Evolutionary conservation across 2,329 filamentous ascomycete genomes (phyloP).

Genomic region (Esteya vermicola): DNA sequence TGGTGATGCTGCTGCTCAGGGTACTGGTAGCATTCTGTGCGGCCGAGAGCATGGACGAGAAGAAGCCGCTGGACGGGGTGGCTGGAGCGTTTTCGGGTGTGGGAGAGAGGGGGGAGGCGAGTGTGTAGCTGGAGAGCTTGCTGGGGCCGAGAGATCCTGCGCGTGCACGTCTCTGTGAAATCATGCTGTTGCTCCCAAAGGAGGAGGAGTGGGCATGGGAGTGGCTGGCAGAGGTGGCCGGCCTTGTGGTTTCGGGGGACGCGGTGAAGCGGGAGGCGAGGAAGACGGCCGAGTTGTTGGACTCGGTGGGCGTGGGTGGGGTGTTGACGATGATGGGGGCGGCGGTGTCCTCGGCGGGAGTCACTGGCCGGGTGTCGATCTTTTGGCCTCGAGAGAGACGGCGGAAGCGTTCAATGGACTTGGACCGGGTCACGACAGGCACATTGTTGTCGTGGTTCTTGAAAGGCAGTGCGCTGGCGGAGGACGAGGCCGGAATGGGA

Average conservation of each 20-base stretch:
- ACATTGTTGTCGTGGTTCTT: too few relatives aligned
- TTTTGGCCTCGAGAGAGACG: slow-evolving; percentile 16
- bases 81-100: slow-evolving; percentile 50
- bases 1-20: slow-evolving; percentile 60
- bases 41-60: slow-evolving; percentile 82
- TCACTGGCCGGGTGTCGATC: slow-evolving; percentile 22
- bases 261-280: slow-evolving; percentile 1
- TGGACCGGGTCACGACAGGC: too few relatives aligned
- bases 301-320: slow-evolving; percentile 48
- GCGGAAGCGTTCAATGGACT: slow-evolving; percentile 13
- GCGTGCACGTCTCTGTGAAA: slow-evolving; percentile 45
- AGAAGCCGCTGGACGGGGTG: slow-evolving; percentile 55
- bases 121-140: slow-evolving; percentile 69
- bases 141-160: slow-evolving; percentile 56
- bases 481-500: too few relatives aligned
- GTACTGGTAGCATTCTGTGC: slow-evolving; percentile 82
- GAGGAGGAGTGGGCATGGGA: slow-evolving; percentile 43
- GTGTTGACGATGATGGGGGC: slow-evolving; percentile 49
- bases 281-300: slow-evolving; percentile 12
- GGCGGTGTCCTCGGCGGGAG: slow-evolving; percentile 22
- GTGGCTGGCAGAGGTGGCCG: slow-evolving; percentile 8
- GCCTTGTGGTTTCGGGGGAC: slow-evolving; percentile 3
- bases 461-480: too few relatives aligned
- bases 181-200: slow-evolving; percentile 43
- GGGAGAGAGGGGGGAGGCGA: slow-evolving; percentile 62